phyloP scores from a whole-genome alignment of 1,139 yeast species.

The Diutina siamensis region DNA sequence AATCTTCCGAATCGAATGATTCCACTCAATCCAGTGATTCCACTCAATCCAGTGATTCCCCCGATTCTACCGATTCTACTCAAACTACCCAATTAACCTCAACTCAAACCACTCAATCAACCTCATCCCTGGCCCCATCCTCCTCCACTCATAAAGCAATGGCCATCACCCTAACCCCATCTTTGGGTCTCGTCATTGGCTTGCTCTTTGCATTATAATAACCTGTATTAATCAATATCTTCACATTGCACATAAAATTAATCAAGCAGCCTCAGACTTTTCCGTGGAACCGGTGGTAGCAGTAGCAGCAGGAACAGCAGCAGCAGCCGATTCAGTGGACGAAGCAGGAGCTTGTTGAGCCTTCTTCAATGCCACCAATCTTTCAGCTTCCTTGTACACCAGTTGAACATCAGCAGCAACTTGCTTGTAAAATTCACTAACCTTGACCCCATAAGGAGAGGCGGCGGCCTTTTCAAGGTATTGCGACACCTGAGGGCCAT shows the following conservation, averaged over 20 bases:
- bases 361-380: conserved; percentile 52
- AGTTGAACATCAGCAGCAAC: conserved; percentile 46
- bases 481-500: conserved; percentile 22
- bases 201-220: neutral
- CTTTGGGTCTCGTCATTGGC: neutral
- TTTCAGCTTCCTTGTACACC: conserved; percentile 63
- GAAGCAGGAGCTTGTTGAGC: conserved; percentile 6
- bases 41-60: neutral
- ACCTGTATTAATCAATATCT: neutral
- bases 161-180: neutral
- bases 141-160: neutral
- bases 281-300: neutral
- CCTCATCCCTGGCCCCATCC: neutral
- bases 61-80: neutral
- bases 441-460: conserved; percentile 36
- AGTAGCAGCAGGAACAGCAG: neutral
- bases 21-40: neutral
- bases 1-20: neutral
- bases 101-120: neutral
- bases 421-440: conserved; percentile 40
- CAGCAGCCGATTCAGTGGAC: neutral
- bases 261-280: neutral
- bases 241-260: neutral
- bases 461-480: conserved; percentile 39
- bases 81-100: neutral